Evolutionary conservation across 768 basidiomycete species (phyloP), one percentile per base, ranked within the genome.

Genomic region (Boletus subparvulus): DNA sequence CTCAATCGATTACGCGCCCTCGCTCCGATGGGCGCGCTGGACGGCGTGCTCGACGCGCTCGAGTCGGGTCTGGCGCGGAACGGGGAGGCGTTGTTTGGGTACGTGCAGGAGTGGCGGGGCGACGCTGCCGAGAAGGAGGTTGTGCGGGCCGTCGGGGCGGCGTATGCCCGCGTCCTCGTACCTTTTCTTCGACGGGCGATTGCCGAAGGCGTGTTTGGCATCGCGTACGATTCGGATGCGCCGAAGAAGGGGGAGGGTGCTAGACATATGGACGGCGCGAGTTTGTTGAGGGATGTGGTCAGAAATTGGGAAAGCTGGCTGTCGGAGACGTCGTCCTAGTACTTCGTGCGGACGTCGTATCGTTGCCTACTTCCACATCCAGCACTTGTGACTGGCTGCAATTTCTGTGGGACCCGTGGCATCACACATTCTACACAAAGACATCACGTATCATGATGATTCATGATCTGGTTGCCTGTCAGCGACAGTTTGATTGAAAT

Each of bases 1-100:
- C 74, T 98, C 43, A 98, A 98, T 69, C 80, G 85, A 3, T 75
- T 98, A 21, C 87, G 95, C 4, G 77, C 93, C 12, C 82, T 96
- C 13, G 89, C 90, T 3, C 92, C 93, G 3, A 73, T 82, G 13
- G 77, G 76, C 12, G 77, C 88, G n/a, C 65, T 85, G 45, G 62
- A 65, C 1, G 76, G 79, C n/a, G 73, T 92, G 11, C 65, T 76
- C 2, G 62, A 62, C 1, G 72, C 76, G n/a, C 73, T 91, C 24
- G 85, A 88, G 47, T 69, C 64, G 4, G 74, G 79, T 8, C 74
- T 93, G 17, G 77, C 73, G 2, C 70, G 68, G 35, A 73, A 76
- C 5, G 83, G 82, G 6, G 65, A 73, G 11, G 72, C 73, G 9
- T 59, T 93, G 33, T 58, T 85, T 13, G 69, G 57, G 1, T 87